Percentiles rank a stretch among this genome's conserved stretches.
Conservation (phyloP, 2,329 filamentous ascomycete species). For the Diaporthe ampelina region DNA sequence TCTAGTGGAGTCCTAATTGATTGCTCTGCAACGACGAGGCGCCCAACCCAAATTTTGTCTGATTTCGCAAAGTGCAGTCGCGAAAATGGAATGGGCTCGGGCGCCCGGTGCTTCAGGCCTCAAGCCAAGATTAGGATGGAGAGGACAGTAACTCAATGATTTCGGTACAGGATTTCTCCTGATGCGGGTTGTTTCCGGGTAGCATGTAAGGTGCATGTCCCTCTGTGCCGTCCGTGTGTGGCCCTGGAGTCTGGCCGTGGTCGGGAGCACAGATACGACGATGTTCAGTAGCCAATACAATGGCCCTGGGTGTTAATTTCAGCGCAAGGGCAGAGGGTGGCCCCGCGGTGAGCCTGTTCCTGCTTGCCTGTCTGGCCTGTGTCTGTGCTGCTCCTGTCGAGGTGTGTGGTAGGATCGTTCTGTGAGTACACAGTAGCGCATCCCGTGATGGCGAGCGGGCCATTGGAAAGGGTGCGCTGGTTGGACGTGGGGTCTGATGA, state of each 20-base stretch:
- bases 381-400: constrained; percentile 23
- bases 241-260: constrained; percentile 2
- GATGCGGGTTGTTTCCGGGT: constrained; percentile 4
- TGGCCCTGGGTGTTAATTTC: constrained; percentile 15
- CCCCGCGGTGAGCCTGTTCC: neutral
- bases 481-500: constrained; percentile 35
- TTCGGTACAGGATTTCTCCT: constrained; percentile 27
- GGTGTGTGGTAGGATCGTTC: constrained; percentile 32
- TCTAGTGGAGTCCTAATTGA: constrained; percentile 38
- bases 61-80: constrained; percentile 19
- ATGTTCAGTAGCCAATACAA: constrained; percentile 11
- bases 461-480: constrained; percentile 28
- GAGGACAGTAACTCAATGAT: constrained; percentile 7
- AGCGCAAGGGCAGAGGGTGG: constrained; percentile 13
- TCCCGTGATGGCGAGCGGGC: constrained; percentile 32
- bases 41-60: constrained; percentile 38
- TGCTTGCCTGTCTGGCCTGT: neutral
- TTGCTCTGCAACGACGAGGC: constrained; percentile 39
- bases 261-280: constrained; percentile 25
- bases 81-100: constrained; percentile 12
- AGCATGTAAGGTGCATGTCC: constrained; percentile 18
- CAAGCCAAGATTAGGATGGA: constrained; percentile 31
- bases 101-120: constrained; percentile 24
- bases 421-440: constrained; percentile 14
- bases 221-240: constrained; percentile 13